Base-by-base conservation (phyloP, 352 stramenopile species). In the Globisporangium radiosum region DNA sequence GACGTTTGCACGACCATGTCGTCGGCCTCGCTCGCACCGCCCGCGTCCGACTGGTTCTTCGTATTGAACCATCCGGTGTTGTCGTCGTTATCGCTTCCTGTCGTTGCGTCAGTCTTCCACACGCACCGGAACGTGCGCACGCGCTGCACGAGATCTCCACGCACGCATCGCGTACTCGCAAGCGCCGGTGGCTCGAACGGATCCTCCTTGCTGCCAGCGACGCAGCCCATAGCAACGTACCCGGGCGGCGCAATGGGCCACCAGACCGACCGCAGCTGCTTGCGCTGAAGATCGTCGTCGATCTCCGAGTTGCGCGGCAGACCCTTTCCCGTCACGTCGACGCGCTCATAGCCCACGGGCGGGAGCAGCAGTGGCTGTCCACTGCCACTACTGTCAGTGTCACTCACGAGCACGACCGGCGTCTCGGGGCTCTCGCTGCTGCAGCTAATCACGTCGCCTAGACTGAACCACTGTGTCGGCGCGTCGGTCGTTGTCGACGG, bases 261-360 rank as follows among this genome's bases (percentile, higher is more conserved):
- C 86, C 86, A 95, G 39, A 95, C 56, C 0, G 81, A 93, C 0
- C 86, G 82, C 14, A 90, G 56, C 40, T 95, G 84, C 62, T 95
- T 95, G n/a, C 75, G 78, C 37, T 92, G 76, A 40, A 94, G 88
- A 37, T 92, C 82, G 0, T 66, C 59, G 47, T 92, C 76, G 19
- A 69, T 81, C 36, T 89, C 79, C 0, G 80, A 89, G 59, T 93
- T 95, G 53, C 69, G 75, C 13, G 84, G 86, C 7, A 95, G 65
- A 0, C 86, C 86, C 60, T 90, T 94, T 7, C 84, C 86, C 39
- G 80, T 90, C 19, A 94, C 76, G 54, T 95, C 86, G 0, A 94
- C 78, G 3, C 82, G 82, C 49, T 95, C 82, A 65, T 90, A 95
- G 19, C 78, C 78, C 13, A 89, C 64, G 3, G 86, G 84, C 37